These are phyloP conservation scores for Arthrobotrys musiformis DNA, from an alignment of 2,329 filamentous ascomycete species.

Conservation along the genomic window DNA sequence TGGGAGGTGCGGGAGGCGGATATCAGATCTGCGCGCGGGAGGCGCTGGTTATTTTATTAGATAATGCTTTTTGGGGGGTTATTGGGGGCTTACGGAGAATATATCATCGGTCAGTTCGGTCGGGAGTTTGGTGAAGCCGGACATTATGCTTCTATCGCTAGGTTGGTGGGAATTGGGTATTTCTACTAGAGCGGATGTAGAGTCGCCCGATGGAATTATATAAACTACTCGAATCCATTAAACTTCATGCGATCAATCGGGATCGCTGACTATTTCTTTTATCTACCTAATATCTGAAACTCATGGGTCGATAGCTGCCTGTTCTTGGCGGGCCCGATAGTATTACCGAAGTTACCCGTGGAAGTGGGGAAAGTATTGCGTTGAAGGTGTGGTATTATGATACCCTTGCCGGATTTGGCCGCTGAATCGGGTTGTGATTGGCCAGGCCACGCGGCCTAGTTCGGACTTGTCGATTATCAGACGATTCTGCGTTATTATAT, in stretches of 20 bases:
- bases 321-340: not conserved
- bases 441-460: not conserved
- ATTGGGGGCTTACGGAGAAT: not conserved
- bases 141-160: not conserved
- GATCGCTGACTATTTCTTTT: too few species aligned
- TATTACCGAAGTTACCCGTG: not conserved
- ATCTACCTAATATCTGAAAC: too few species aligned
- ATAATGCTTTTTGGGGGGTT: too few species aligned
- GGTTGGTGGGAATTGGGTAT: not conserved
- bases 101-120: not conserved
- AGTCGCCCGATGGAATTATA: too few species aligned
- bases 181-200: too few species aligned
- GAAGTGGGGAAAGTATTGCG: not conserved
- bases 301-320: not conserved
- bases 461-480: too few species aligned
- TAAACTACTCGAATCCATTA: not conserved
- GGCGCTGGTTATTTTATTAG: not conserved
- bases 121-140: not conserved
- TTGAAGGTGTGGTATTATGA: not conserved
- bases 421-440: not conserved
- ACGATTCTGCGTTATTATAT: too few species aligned
- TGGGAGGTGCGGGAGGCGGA: not conserved
- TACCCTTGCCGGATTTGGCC: not conserved
- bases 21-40: not conserved
- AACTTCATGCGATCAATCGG: too few species aligned